Evolutionary conservation across 1,139 yeast species (phyloP), one percentile per base, ranked within the genome.

Genomic region (Wickerhamomyces sp.): DNA sequence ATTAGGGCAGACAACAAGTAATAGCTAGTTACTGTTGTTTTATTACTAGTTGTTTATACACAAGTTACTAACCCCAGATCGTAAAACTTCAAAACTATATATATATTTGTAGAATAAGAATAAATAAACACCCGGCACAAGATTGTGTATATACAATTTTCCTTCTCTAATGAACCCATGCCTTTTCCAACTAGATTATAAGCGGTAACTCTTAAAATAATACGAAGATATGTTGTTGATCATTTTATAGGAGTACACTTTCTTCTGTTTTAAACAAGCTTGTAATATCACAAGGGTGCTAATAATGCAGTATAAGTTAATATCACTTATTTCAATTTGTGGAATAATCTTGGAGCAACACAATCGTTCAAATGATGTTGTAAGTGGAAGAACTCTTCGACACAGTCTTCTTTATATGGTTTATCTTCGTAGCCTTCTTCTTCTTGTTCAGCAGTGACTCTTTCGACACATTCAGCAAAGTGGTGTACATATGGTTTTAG

Each of bases 351-450:
- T 64, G 92, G 94, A 48, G 94, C 88, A 59, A 82, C 86, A 72
- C 94, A 80, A 64, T 84, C 92, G 65, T 83, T 84, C 58, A 87
- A 63, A 72, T 92, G 85, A 66, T 87, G 95, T 64, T 84, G 82
- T 63, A 85, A 74, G 69, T 87, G 96, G 87, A 86, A 87, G 70
- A 81, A 87, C 70, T 87, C 96, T 68, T 87, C 96, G 51, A 87
- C 80, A 71, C 96, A 87, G 68, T 86, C 92, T 71, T 87, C 96
- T 70, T 87, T 85, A 73, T 84, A 74, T 10, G 69, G 76, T 59
- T 74, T 76, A 42, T 78, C 76, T 35, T 68, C 92, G 63, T 86
- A 85, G 49, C 68, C 94, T 55, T 72, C 79, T 60, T 84, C 90
- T 68, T 85, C 82, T 72, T 70, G 74, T 61, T 78, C 92, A 64